These are phyloP conservation scores for Nepenthes gracilis DNA, from an alignment of 148 eudicot species.

Conservation along the genomic window DNA sequence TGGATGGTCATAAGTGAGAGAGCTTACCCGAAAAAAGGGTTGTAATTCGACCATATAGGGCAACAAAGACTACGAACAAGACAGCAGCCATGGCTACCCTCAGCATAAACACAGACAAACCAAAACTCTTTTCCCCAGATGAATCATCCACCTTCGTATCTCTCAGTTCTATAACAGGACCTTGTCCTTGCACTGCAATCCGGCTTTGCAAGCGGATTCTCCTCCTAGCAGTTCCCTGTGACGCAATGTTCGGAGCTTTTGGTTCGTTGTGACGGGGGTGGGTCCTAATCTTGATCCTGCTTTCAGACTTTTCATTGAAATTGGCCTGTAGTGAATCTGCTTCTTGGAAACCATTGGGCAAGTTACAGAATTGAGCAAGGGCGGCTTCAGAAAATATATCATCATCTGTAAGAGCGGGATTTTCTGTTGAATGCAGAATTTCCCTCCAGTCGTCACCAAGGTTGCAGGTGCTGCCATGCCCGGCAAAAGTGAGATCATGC, in stretches of 20 bases:
- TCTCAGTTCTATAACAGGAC: background rate
- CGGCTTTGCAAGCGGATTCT: background rate
- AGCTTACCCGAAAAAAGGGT: too few relatives aligned
- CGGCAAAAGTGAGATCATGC: background rate
- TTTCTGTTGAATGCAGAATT: background rate
- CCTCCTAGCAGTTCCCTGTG: background rate
- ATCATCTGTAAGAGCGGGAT: background rate
- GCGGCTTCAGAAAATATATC: background rate
- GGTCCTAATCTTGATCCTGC: background rate
- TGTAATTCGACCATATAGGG: background rate
- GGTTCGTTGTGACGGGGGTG: background rate
- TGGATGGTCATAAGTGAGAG: too few relatives aligned
- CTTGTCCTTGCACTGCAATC: background rate
- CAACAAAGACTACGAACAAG: background rate
- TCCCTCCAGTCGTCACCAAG: background rate
- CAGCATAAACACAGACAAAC: background rate
- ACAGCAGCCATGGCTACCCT: background rate
- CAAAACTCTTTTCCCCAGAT: too few relatives aligned
- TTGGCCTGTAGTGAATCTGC: background rate
- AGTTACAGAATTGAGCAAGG: background rate
- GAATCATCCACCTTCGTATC: too few relatives aligned
- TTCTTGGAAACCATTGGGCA: background rate
- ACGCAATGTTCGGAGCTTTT: background rate
- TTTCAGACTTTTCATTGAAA: background rate
- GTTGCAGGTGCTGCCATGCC: background rate